Evolutionary conservation across 352 stramenopile species (phyloP).

Genomic region (Globisporangium polare): DNA sequence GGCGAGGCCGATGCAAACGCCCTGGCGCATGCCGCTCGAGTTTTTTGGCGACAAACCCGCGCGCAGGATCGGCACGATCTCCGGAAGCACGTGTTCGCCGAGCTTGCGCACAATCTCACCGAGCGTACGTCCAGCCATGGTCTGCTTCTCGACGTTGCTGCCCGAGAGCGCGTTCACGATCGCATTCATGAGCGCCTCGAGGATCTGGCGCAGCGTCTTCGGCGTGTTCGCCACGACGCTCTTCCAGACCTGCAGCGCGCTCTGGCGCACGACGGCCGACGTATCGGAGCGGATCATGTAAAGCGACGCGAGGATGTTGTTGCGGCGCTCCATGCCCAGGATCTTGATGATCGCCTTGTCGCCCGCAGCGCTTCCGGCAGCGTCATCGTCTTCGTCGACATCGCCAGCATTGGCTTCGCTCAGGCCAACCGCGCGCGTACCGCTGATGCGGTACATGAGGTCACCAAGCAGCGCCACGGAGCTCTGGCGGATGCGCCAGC

Average conservation of each 20-base stretch:
- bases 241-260: conserved; percentile 98
- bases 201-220: conserved; percentile 96
- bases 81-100: conserved; percentile 97
- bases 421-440: conserved; percentile 90
- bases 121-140: conserved; percentile 91
- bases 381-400: conserved; percentile 86
- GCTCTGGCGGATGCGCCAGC: conserved; percentile 98
- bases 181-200: conserved; percentile 94
- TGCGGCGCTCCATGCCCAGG: conserved; percentile 92
- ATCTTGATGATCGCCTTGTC: conserved; percentile 87
- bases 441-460: conserved; percentile 97
- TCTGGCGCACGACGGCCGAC: conserved; percentile 94
- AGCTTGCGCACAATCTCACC: conserved; percentile 99
- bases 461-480: conserved; percentile 96
- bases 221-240: conserved; percentile 98
- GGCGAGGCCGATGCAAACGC: conserved; percentile 97
- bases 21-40: conserved; percentile 77
- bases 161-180: conserved; percentile 96
- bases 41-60: conserved; percentile 85
- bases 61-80: conserved; percentile 98
- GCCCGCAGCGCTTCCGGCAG: conserved; percentile 73
- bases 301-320: conserved; percentile 95
- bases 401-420: conserved; percentile 41
- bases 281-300: conserved; percentile 99
- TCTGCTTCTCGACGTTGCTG: conserved; percentile 86